Conservation (phyloP, 352 stramenopile species). For the Pythium scleroteichum region DNA sequence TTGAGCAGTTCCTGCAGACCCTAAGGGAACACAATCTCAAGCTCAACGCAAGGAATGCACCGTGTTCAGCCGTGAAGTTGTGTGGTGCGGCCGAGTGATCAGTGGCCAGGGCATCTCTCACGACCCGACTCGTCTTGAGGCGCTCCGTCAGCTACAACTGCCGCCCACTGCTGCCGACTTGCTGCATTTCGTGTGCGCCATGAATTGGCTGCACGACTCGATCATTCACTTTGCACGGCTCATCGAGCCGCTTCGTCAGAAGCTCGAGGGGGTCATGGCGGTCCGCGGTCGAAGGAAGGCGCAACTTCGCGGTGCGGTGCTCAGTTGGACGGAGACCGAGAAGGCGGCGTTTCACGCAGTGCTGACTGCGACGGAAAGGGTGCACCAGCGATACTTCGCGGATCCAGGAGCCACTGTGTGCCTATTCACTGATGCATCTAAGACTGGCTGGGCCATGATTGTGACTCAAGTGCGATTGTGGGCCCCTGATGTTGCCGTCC, state of each 20-base stretch:
- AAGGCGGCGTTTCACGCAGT: not conserved
- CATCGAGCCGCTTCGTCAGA: not conserved
- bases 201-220: conserved; percentile 16
- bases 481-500: not conserved
- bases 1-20: not conserved
- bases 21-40: conserved; percentile 11
- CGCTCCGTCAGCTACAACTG: conserved; percentile 1
- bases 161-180: conserved; percentile 18
- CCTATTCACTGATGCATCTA: conserved; percentile 1
- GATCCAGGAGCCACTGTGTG: not conserved
- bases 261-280: not conserved
- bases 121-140: conserved; percentile 4
- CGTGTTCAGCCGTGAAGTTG: conserved; percentile 10
- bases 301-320: not conserved
- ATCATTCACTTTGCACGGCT: conserved; percentile 13
- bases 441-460: conserved; percentile 2
- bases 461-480: not conserved
- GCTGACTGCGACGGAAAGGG: too few relatives aligned
- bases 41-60: conserved; percentile 21
- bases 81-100: conserved; percentile 24
- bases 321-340: not conserved
- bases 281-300: not conserved
- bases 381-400: not conserved
- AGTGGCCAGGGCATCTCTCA: conserved; percentile 2
- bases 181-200: conserved; percentile 20